Base-by-base conservation (phyloP, 106 monocot genomes). In the Vanilla planifolia region DNA sequence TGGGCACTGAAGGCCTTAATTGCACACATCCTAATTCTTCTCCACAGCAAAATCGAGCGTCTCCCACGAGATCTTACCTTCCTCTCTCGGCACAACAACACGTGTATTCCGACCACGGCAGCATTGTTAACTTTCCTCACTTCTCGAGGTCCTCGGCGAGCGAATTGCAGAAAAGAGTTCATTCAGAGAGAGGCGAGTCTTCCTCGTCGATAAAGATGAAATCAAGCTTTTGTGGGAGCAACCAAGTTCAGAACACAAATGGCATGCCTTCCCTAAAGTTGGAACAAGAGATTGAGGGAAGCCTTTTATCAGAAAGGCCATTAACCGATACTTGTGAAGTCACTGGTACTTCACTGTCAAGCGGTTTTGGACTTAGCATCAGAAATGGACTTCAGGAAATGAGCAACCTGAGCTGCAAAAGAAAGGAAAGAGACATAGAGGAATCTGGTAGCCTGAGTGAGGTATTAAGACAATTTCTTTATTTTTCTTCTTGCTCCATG, bases 51-150 rank as follows among this genome's bases (percentile, higher is more conserved):
- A 55, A 32, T 30, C 28, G 30, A n/a, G 63, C 73, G 72, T 67
- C 81, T 19, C 75, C 78, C 27, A 80, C 86, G 26, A 74, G 64
- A 55, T 50, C 43, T 0, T 26, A 27, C 26, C 11, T 26, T 25
- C 26, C 22, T 43, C 50, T 25, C 21, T 44, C 57, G 9, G 44
- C 22, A 2, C 60, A 64, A 13, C 57, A 73, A 33, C 16, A 40
- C 27, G 35, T 45, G 5, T 30, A 25, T 6, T 66, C 60, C 9
- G 57, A 26, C 4, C 67, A 22, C 33, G 13, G 51, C 10, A 48
- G 53, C 17, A 5, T 45, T 27, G n/a, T 64, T 9, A 78, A 81
- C 9, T 78, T 86, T 47, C 41, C 81, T 40, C 71, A 72, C 27
- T 86, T 77, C 29, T 66, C 71, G 6, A 81, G 43, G 56, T 51